Percentiles rank a stretch among this genome's conserved stretches.
Evolutionary conservation across 2,329 filamentous ascomycete genomes (phyloP).

Genomic region (Pseudophaeomoniella oleicola): DNA sequence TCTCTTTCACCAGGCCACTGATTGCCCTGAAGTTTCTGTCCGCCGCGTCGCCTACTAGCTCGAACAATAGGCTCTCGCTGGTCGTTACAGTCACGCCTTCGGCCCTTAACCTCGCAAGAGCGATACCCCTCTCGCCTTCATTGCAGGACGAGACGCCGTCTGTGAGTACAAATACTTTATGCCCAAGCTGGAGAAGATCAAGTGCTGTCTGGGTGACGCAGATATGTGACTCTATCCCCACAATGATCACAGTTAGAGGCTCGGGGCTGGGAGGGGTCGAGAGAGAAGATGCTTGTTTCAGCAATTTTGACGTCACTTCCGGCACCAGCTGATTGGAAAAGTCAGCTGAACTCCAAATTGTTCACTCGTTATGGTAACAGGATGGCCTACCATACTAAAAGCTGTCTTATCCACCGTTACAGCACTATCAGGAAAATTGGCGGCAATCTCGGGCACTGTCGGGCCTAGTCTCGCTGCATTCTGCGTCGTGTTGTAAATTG

Average conservation of each 20-base stretch:
- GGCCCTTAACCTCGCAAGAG: slow-evolving; percentile 57
- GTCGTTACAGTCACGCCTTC: slow-evolving; percentile 70
- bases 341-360: too few relatives aligned
- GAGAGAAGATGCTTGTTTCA: background rate
- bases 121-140: slow-evolving; percentile 62
- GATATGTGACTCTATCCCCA: slow-evolving; percentile 88
- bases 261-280: slow-evolving; percentile 15
- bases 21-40: slow-evolving; percentile 57
- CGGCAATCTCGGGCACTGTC: slow-evolving; percentile 60
- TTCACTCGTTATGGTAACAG: too few relatives aligned
- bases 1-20: slow-evolving; percentile 66
- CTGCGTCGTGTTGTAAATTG: slow-evolving; percentile 77
- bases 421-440: slow-evolving; percentile 33
- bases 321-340: slow-evolving; percentile 15
- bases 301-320: slow-evolving; percentile 14
- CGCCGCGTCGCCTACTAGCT: slow-evolving; percentile 70
- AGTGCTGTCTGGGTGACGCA: slow-evolving; percentile 87
- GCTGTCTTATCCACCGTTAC: slow-evolving; percentile 67
- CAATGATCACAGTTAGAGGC: slow-evolving; percentile 52
- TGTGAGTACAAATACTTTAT: slow-evolving; percentile 73
- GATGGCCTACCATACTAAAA: slow-evolving; percentile 60
- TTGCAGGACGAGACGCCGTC: slow-evolving; percentile 87
- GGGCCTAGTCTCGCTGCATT: slow-evolving; percentile 62
- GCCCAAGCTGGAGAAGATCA: slow-evolving; percentile 60
- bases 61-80: slow-evolving; percentile 81